Evolutionary conservation across 495 filamentous ascomycete species (phyloP).

Genomic region (Tuber melanosporum): DNA sequence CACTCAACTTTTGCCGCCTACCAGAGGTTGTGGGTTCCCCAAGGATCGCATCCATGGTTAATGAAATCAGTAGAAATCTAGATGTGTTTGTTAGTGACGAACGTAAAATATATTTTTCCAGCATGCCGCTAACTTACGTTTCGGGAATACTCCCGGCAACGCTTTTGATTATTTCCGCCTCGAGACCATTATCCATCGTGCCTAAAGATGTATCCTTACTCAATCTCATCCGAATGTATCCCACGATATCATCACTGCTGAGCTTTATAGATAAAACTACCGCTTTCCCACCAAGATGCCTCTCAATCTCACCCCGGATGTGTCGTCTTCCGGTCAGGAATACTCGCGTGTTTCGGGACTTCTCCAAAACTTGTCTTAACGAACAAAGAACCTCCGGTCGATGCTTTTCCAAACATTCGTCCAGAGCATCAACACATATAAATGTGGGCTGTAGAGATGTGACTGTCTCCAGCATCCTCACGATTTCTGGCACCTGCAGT

Average conservation of each 20-base stretch:
- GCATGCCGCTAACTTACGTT: not conserved
- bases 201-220: not conserved
- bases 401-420: not conserved
- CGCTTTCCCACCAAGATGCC: not conserved
- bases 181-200: not conserved
- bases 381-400: not conserved
- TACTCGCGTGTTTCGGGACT: not conserved
- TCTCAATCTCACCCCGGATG: not conserved
- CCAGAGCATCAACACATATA: not conserved
- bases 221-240: not conserved
- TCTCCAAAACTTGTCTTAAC: not conserved
- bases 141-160: not conserved
- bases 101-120: not conserved
- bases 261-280: not conserved
- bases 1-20: not conserved
- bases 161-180: not conserved
- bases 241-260: not conserved
- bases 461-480: not conserved
- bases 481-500: not conserved
- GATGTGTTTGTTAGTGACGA: not conserved
- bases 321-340: not conserved
- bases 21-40: not conserved
- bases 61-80: too few relatives aligned
- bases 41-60: not conserved
- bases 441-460: not conserved